Conservation (phyloP, 2,329 filamentous ascomycete genomes). For the Botrytis aclada region DNA sequence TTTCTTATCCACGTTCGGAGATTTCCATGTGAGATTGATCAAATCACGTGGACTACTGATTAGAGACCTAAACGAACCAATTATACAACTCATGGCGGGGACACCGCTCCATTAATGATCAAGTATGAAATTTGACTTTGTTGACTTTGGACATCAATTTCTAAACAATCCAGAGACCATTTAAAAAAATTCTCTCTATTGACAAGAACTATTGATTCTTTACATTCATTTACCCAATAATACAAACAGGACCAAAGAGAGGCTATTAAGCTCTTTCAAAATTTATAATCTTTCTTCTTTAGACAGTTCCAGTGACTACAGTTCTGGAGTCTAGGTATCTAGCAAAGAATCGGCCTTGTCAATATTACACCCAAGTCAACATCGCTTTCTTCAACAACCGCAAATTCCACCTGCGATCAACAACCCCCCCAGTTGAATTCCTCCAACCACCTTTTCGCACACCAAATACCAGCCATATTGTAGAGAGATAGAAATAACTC, state of each 20-base stretch:
- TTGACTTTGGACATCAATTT: slow-evolving; percentile 18
- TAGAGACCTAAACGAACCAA: background rate
- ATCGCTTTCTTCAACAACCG: slow-evolving; percentile 15
- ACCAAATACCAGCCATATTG: background rate
- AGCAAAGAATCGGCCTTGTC: background rate
- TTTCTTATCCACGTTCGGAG: background rate
- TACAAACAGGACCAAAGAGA: background rate
- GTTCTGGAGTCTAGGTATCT: background rate
- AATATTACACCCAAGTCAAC: slow-evolving; percentile 15
- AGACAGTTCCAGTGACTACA: background rate
- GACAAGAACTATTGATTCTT: slow-evolving; percentile 23
- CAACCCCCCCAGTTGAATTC: background rate
- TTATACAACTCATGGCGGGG: background rate
- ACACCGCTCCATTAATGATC: slow-evolving; percentile 8
- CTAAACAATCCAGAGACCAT: slow-evolving; percentile 5
- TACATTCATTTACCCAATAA: slow-evolving; percentile 28
- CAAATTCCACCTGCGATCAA: slow-evolving; percentile 15
- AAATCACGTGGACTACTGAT: background rate
- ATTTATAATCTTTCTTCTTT: slow-evolving; percentile 3
- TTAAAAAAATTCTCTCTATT: slow-evolving; percentile 11
- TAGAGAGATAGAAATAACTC: background rate
- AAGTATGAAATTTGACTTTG: background rate
- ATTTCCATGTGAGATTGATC: slow-evolving; percentile 5
- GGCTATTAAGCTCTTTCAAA: background rate
- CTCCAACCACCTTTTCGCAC: slow-evolving; percentile 7